Evolutionary conservation across 345 rosid genomes (phyloP).

Genomic region (Alliaria petiolata): DNA sequence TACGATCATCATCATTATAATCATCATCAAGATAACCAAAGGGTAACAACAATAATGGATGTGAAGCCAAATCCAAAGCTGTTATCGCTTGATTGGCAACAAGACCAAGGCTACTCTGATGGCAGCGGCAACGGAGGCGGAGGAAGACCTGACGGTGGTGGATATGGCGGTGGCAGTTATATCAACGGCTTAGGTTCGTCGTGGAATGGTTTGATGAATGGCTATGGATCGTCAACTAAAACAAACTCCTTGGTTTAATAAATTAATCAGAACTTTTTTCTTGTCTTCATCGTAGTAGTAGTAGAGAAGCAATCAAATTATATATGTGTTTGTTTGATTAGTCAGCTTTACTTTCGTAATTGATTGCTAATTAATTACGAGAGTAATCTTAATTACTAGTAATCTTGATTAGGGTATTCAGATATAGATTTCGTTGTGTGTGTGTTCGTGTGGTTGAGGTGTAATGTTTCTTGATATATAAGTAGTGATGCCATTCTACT

Average conservation of each 20-base stretch:
- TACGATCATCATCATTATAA: conserved; percentile 41
- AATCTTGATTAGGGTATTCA: background rate
- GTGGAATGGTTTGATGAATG: conserved; percentile 34
- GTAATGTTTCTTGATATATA: conserved; percentile 26
- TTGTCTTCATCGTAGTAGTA: conserved; percentile 8
- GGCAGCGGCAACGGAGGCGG: conserved; percentile 16
- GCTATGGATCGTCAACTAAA: conserved; percentile 31
- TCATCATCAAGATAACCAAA: conserved; percentile 41
- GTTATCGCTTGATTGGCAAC: conserved; percentile 83
- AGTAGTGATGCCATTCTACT: background rate
- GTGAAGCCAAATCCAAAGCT: conserved; percentile 72
- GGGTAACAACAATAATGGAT: conserved; percentile 37
- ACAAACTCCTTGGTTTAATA: conserved; percentile 32
- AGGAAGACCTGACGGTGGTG: conserved; percentile 36
- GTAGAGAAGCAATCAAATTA: conserved; percentile 9
- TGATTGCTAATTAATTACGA: conserved; percentile 8
- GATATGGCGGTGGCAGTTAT: conserved; percentile 18
- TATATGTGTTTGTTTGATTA: conserved; percentile 16
- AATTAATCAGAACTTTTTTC: background rate
- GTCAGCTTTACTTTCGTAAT: conserved; percentile 5
- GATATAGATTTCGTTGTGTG: conserved; percentile 19
- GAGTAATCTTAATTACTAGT: background rate
- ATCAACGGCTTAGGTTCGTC: conserved; percentile 33
- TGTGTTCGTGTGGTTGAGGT: conserved; percentile 25
- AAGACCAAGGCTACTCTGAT: conserved; percentile 61